Evolutionary conservation across 192 early-diverging fungal genomes (phyloP).

Genomic region (Entophlyctis helioformis): DNA sequence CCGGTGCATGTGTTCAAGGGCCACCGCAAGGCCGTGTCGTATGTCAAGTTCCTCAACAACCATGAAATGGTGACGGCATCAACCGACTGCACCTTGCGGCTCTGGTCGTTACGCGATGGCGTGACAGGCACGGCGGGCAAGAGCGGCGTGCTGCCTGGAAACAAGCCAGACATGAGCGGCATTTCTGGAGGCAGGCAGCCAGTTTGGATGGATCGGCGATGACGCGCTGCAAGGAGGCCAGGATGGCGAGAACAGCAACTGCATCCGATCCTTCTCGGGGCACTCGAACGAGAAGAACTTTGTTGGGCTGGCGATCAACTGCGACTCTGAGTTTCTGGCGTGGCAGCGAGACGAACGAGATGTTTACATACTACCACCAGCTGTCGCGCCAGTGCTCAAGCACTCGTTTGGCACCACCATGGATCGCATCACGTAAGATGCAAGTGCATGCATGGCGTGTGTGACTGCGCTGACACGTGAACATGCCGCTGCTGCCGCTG

Average conservation of each 20-base stretch:
- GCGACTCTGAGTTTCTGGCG: conserved; percentile 64
- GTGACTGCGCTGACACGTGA: not conserved
- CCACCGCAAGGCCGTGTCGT: conserved; percentile 89
- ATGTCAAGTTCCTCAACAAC: conserved; percentile 72
- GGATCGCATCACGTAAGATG: conserved; percentile 52
- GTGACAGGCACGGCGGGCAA: not conserved
- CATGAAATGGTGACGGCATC: conserved; percentile 81
- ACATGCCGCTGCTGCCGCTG: too few relatives aligned
- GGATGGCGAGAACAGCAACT: conserved; percentile 11
- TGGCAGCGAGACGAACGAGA: conserved; percentile 86
- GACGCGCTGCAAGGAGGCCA: conserved; percentile 9
- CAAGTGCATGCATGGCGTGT: not conserved
- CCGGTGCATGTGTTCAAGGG: conserved; percentile 70
- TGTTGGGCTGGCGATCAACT: conserved; percentile 76
- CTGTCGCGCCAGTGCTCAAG: conserved; percentile 60
- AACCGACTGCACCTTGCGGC: conserved; percentile 81
- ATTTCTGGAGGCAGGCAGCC: not conserved
- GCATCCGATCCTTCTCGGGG: conserved; percentile 63
- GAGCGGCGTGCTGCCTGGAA: too few relatives aligned
- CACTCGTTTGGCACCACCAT: conserved; percentile 62
- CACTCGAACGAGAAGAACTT: conserved; percentile 95
- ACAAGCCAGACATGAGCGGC: not conserved
- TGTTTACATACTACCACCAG: conserved; percentile 72
- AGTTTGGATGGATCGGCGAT: not conserved
- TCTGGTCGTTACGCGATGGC: conserved; percentile 44